phyloP scores from a whole-genome alignment of 495 filamentous ascomycete species.

The Immersiella caudata region DNA sequence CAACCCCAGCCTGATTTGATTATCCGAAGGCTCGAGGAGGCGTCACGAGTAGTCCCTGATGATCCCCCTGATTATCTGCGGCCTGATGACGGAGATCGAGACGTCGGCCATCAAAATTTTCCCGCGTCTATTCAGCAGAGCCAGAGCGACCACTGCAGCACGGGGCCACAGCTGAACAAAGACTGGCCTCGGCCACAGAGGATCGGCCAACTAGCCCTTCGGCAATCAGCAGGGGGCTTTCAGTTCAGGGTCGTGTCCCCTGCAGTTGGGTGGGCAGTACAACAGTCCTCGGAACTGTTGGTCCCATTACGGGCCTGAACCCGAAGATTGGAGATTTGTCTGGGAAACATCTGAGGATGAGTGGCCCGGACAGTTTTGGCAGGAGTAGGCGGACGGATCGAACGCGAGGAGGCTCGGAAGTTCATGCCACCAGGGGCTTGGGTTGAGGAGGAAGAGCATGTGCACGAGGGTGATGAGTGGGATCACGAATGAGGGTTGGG shows the following conservation, averaged over 20 bases:
- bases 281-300: not conserved
- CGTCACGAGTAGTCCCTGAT: too few relatives aligned
- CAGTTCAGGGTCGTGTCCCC: not conserved
- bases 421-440: too few relatives aligned
- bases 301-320: not conserved
- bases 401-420: not conserved
- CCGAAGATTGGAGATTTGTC: not conserved
- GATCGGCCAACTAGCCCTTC: not conserved
- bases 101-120: too few relatives aligned
- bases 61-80: too few relatives aligned
- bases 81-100: too few relatives aligned
- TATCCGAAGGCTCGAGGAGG: too few relatives aligned
- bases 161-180: not conserved
- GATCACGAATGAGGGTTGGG: too few relatives aligned
- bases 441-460: too few relatives aligned
- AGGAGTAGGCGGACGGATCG: not conserved
- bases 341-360: conserved; percentile 2
- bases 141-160: too few relatives aligned
- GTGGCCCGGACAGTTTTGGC: not conserved
- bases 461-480: too few relatives aligned
- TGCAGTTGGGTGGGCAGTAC: not conserved
- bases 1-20: not conserved
- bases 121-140: too few relatives aligned
- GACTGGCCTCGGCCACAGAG: not conserved
- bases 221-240: not conserved